These are phyloP conservation scores for Acanthamoeba royreba DNA, from an alignment of 208 protist species.

Conservation along the genomic window DNA sequence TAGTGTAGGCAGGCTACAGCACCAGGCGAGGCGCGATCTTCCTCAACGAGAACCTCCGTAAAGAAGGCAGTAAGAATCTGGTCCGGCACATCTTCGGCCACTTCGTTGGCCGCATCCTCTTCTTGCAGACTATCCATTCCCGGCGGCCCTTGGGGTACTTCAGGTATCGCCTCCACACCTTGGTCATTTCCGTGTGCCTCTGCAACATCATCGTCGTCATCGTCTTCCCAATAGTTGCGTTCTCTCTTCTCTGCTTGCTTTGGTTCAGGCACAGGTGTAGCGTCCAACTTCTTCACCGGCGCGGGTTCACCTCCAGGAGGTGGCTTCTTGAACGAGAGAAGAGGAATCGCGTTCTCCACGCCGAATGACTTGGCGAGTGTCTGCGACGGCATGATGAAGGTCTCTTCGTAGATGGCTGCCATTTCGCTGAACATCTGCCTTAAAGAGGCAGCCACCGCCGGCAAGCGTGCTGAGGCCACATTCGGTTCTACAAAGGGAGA, in stretches of 20 bases:
- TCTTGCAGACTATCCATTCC: background rate
- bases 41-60: background rate
- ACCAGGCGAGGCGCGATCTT: background rate
- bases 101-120: background rate
- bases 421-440: slow-evolving; percentile 28
- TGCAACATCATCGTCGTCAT: background rate
- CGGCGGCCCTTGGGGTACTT: no score
- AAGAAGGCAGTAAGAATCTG: slow-evolving; percentile 7
- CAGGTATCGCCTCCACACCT: background rate
- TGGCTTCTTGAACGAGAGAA: background rate
- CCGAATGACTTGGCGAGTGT: background rate
- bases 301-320: no score
- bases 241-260: background rate
- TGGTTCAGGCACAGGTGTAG: background rate
- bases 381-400: slow-evolving; percentile 15
- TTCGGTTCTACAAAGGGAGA: no score
- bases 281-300: no score
- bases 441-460: no score
- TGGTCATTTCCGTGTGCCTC: background rate
- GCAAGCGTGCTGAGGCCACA: no score
- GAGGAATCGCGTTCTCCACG: background rate
- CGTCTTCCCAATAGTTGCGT: slow-evolving; percentile 10
- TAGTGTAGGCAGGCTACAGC: background rate
- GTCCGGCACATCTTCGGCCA: background rate
- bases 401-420: slow-evolving; percentile 1